A percentile compares a stretch with the other conserved stretches of the same genome.
phyloP scores from a whole-genome alignment of 208 protist species.

The Vickermania spadyakhi region DNA sequence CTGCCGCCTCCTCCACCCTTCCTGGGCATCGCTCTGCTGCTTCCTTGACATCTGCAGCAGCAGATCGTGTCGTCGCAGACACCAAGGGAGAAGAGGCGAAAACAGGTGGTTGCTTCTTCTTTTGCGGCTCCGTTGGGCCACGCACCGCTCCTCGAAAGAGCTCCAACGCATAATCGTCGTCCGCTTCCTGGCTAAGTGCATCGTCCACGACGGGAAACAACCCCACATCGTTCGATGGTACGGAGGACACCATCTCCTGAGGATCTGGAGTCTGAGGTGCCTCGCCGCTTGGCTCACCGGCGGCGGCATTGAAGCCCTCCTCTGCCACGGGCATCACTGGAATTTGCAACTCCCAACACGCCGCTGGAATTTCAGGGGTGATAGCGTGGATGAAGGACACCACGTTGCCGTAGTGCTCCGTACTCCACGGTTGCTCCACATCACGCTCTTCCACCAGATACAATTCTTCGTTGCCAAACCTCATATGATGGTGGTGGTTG shows the following conservation, averaged over 20 bases:
- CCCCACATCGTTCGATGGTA: neutral
- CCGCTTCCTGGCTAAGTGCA: neutral
- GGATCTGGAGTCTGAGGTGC: neutral
- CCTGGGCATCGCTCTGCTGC: neutral
- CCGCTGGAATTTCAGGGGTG: conserved; percentile 36
- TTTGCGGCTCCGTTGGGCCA: neutral
- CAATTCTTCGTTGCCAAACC: conserved; percentile 36
- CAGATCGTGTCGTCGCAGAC: neutral
- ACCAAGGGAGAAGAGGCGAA: too few relatives aligned
- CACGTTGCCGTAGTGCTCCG: conserved; percentile 51
- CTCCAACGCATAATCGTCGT: too few relatives aligned
- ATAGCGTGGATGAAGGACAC: conserved; percentile 59
- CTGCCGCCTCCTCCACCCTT: too few relatives aligned
- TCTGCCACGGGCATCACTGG: neutral
- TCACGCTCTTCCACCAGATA: conserved; percentile 58
- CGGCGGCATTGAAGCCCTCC: neutral
- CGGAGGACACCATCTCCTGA: neutral
- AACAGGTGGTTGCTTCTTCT: too few relatives aligned
- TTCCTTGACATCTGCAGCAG: neutral
- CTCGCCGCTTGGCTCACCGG: neutral
- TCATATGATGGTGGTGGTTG: too few relatives aligned
- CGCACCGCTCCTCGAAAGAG: too few relatives aligned
- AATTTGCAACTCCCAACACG: neutral
- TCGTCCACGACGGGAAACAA: neutral
- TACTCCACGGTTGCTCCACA: conserved; percentile 32